Evolutionary conservation across 108 stramenopile species (phyloP), one percentile per base, ranked within the genome.

Genomic region (Fragilariopsis cylindrus): DNA sequence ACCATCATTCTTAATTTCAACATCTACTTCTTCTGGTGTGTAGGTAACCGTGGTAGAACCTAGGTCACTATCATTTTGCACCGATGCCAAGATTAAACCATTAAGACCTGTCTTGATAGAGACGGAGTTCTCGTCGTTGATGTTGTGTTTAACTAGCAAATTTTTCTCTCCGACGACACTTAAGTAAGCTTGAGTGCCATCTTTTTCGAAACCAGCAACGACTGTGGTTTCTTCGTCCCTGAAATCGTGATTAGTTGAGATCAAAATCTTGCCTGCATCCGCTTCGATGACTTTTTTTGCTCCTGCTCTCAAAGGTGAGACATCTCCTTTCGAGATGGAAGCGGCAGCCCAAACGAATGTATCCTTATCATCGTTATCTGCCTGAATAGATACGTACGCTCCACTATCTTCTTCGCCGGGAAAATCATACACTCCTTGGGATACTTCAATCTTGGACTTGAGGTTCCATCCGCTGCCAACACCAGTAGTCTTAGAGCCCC

Each of bases 1-100:
- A 15, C 62, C 62, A 43, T 63, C 62, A n/a, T 45, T 63, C 9
- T 45, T 63, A 44, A 63, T 41, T 45, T 63, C 30, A 41, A 63
- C 43, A 43, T 63, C 62, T 4, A 63, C n/a, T 11, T 63, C 62
- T 4, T 63, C 43, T n/a, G 42, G 42, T 5, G 62, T 63, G 40
- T 45, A 15, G 40, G 62, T 63, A 5, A 63, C 19, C 42, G 4
- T 63, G 46, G 62, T 63, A 4, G 62, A 63, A 15, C 62, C 62
- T 4, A 63, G 7, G 42, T 63, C 62, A n/a, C 8, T 63, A 16
- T 63, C 62, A n/a, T 43, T 63, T 4, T 42, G 43, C 62, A 44
- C 3, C 2, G 62, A 41, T 4, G 62, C 62, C 43, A 44, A 9
- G 11, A 63, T 40, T 5, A 63, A 63, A 43, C 62, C 62, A 0